These are phyloP conservation scores for Aegilops longissima DNA, from an alignment of 176 grass and related monocot genomes.

Conservation along the genomic window DNA sequence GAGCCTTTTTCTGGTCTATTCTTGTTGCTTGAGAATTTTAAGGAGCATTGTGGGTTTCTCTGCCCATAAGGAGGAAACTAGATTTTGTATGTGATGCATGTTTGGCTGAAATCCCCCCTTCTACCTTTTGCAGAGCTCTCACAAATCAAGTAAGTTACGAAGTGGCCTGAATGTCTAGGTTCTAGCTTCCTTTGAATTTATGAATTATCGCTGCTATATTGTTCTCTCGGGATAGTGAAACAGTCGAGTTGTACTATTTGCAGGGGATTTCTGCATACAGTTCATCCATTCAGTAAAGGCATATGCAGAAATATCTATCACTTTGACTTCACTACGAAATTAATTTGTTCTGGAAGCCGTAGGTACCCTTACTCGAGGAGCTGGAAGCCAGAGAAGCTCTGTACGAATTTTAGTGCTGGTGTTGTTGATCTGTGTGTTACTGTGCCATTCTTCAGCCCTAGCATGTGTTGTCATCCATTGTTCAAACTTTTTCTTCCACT, in stretches of 20 bases:
- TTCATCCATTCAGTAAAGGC: constrained; percentile 88
- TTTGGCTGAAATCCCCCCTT: neutral
- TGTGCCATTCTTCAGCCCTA: constrained; percentile 34
- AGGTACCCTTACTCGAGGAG: constrained; percentile 64
- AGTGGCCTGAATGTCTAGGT: constrained; percentile 49
- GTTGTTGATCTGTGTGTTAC: constrained; percentile 53
- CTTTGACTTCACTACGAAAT: constrained; percentile 59
- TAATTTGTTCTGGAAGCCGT: constrained; percentile 56
- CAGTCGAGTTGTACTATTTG: constrained; percentile 19
- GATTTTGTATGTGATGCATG: neutral
- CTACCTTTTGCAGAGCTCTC: constrained; percentile 52
- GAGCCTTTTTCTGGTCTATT: no score
- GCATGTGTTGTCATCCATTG: constrained; percentile 14
- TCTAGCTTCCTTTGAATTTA: neutral
- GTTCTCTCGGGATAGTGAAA: neutral
- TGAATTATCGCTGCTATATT: neutral
- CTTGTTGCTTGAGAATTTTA: no score
- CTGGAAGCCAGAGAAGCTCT: constrained; percentile 66
- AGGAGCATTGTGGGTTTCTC: no score
- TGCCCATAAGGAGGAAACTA: no score
- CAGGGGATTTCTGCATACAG: constrained; percentile 70
- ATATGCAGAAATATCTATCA: constrained; percentile 63
- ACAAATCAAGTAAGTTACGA: constrained; percentile 97
- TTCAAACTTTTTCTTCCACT: constrained; percentile 1
- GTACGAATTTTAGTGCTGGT: constrained; percentile 71